A percentile compares a stretch with the other conserved stretches of the same genome.
Conservation (phyloP, 2,329 filamentous ascomycete genomes). For the Cordyceps tenuipes region DNA sequence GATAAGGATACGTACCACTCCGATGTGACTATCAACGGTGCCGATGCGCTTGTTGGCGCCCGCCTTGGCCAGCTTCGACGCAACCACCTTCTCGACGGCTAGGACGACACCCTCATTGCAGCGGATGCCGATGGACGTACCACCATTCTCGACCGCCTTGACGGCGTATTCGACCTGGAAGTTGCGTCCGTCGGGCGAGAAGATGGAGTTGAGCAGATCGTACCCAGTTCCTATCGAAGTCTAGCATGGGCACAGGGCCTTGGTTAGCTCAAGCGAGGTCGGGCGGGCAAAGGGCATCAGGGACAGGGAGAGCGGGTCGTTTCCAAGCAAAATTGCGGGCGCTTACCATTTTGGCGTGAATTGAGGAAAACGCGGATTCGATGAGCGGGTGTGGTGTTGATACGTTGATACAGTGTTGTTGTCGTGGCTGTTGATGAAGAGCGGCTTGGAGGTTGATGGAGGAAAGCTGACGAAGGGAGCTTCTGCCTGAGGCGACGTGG, state of each 20-base stretch:
- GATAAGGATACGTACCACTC: slow-evolving; percentile 57
- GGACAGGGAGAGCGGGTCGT: neutral
- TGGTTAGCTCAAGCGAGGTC: neutral
- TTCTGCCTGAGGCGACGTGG: slow-evolving; percentile 12
- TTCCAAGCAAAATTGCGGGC: neutral
- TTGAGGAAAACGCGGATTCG: neutral
- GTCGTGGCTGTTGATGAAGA: neutral
- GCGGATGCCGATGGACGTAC: slow-evolving; percentile 90
- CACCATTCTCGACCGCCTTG: slow-evolving; percentile 97
- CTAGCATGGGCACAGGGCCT: slow-evolving; percentile 36
- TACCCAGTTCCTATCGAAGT: slow-evolving; percentile 99
- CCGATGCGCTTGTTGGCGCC: slow-evolving; percentile 96
- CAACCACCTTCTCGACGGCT: slow-evolving; percentile 92
- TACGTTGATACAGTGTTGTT: slow-evolving; percentile 6
- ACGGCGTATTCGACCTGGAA: slow-evolving; percentile 99
- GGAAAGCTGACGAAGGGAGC: slow-evolving; percentile 11
- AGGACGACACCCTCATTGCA: slow-evolving; percentile 96
- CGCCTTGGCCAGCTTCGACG: slow-evolving; percentile 89
- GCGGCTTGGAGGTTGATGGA: slow-evolving; percentile 4
- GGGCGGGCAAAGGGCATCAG: neutral
- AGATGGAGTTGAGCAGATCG: slow-evolving; percentile 98
- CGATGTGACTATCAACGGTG: slow-evolving; percentile 86
- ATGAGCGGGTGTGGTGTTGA: slow-evolving; percentile 5
- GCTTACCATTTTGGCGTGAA: slow-evolving; percentile 6
- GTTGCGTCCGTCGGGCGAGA: slow-evolving; percentile 97